Conservation (phyloP, 148 eudicot species). For the Silene uniflora region DNA sequence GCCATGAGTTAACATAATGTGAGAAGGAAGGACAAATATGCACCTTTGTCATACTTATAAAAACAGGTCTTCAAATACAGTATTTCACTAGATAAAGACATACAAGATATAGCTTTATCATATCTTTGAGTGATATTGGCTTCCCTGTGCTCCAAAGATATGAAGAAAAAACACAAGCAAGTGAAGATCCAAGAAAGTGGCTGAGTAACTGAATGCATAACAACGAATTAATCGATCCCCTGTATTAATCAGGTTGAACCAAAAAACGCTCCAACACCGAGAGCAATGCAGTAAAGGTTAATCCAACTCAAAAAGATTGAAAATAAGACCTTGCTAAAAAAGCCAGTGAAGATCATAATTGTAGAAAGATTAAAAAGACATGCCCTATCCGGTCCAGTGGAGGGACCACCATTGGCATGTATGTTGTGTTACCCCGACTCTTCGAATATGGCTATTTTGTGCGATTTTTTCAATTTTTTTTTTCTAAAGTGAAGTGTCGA, state of each 20-base stretch:
- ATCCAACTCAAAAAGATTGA: neutral
- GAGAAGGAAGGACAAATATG: conserved; percentile 76
- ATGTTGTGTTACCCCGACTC: conserved; percentile 3
- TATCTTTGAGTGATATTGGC: neutral
- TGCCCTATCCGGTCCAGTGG: conserved; percentile 85
- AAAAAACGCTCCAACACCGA: neutral
- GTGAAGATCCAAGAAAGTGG: neutral
- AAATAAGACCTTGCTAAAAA: neutral
- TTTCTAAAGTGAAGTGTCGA: too few relatives aligned
- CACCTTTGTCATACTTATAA: conserved; percentile 69
- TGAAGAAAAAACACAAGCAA: neutral
- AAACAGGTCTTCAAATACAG: conserved; percentile 5
- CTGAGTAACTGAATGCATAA: neutral
- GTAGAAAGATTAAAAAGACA: conserved; percentile 17
- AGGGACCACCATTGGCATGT: conserved; percentile 95
- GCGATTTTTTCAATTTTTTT: too few relatives aligned
- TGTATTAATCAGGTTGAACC: neutral
- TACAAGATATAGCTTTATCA: neutral
- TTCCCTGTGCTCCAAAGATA: neutral
- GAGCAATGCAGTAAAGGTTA: neutral
- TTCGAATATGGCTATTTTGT: too few relatives aligned
- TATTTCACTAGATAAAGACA: neutral
- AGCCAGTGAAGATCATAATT: conserved; percentile 3
- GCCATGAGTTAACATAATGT: conserved; percentile 90
- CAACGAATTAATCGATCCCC: neutral